Evolutionary conservation across 306 rosid species (phyloP).

Genomic region (Arachis stenosperma): DNA sequence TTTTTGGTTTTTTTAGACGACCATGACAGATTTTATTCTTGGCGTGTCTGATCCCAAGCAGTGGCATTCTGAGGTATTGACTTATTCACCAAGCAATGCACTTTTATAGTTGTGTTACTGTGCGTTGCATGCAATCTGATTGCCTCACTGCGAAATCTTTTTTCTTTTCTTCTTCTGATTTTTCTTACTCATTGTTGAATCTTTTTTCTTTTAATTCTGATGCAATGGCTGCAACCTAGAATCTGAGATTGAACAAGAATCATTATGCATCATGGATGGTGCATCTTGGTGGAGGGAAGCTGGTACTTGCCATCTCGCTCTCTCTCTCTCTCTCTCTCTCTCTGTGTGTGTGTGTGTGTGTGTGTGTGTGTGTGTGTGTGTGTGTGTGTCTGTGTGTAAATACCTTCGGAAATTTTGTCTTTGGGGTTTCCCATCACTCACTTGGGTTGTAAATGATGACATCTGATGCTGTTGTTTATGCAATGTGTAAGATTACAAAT

Average conservation of each 20-base stretch:
- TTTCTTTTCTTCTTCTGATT: not conserved
- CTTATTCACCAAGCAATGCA: not conserved
- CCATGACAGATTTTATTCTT: slow-evolving; percentile 58
- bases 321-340: not conserved
- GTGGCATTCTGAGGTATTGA: slow-evolving; percentile 84
- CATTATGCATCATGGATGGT: slow-evolving; percentile 90
- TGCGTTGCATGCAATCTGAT: slow-evolving; percentile 19
- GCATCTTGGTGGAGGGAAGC: slow-evolving; percentile 77
- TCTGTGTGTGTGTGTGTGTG: too few species aligned
- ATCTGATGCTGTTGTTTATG: slow-evolving; percentile 38
- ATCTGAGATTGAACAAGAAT: slow-evolving; percentile 74
- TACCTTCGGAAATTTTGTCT: not conserved
- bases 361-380: too few species aligned
- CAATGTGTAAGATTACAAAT: slow-evolving; percentile 61
- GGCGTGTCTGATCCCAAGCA: slow-evolving; percentile 66
- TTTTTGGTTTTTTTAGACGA: slow-evolving; percentile 43
- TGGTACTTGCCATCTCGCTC: slow-evolving; percentile 55
- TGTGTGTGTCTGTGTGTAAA: too few species aligned
- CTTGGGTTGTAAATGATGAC: slow-evolving; percentile 14
- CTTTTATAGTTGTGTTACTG: slow-evolving; percentile 17
- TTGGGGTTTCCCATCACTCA: not conserved
- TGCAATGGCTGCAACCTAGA: slow-evolving; percentile 52
- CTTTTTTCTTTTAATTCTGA: slow-evolving; percentile 11
- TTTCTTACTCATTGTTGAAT: too few species aligned
- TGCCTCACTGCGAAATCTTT: not conserved